phyloP scores from a whole-genome alignment of 1,139 yeast genomes.

The Hansenula anomala region DNA sequence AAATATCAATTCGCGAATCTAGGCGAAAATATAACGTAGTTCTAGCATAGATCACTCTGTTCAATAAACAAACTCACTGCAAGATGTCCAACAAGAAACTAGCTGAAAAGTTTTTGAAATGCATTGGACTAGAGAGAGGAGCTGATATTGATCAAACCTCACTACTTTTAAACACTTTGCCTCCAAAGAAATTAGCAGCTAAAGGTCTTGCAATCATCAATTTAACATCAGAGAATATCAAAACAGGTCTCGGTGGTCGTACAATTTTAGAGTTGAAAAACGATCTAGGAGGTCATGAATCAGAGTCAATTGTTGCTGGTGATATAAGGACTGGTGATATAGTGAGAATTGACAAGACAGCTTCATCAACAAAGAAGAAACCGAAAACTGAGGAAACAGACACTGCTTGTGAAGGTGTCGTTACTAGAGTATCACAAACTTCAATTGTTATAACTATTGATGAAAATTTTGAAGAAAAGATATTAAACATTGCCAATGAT shows the following conservation, averaged over 20 bases:
- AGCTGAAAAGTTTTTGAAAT: slow-evolving; percentile 41
- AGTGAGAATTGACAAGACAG: slow-evolving; percentile 39
- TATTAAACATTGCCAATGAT: slow-evolving; percentile 38
- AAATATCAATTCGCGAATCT: no score
- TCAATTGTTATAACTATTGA: slow-evolving; percentile 56
- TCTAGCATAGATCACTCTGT: no score
- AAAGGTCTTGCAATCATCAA: slow-evolving; percentile 76
- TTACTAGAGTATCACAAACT: slow-evolving; percentile 28
- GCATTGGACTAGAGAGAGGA: slow-evolving; percentile 51
- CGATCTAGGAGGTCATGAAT: slow-evolving; percentile 47
- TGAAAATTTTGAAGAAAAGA: slow-evolving; percentile 43
- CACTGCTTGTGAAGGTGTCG: slow-evolving; percentile 49
- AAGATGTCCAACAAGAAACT: slow-evolving; percentile 27
- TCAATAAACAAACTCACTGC: no score
- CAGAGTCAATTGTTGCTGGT: slow-evolving; percentile 46
- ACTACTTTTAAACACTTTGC: slow-evolving; percentile 40
- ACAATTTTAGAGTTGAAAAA: slow-evolving; percentile 59
- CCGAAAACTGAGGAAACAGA: slow-evolving; percentile 14
- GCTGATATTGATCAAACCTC: slow-evolving; percentile 57
- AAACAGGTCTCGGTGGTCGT: slow-evolving; percentile 82
- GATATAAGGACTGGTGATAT: slow-evolving; percentile 77
- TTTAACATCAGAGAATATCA: slow-evolving; percentile 50
- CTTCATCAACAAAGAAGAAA: slow-evolving; percentile 8
- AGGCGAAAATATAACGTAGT: no score
- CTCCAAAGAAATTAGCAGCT: slow-evolving; percentile 62